Evolutionary conservation across 345 rosid genomes (phyloP).

Genomic region (Aquilaria sinensis): DNA sequence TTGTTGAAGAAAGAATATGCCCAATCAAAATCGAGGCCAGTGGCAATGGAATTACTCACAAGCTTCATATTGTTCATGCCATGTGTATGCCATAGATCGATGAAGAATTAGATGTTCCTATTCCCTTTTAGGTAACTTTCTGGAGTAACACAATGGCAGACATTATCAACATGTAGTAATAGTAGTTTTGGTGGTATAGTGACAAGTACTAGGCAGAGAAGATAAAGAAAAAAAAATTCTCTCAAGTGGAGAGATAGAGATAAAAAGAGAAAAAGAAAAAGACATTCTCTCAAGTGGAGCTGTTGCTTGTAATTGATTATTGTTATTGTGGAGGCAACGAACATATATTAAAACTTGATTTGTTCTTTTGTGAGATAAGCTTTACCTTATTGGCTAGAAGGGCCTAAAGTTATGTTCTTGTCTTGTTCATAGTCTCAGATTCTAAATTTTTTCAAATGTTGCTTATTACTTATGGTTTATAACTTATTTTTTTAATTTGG

Average conservation of each 20-base stretch:
- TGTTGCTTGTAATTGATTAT: conserved; percentile 31
- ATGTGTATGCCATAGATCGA: conserved; percentile 42
- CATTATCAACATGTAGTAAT: conserved; percentile 49
- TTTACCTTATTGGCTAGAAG: not conserved
- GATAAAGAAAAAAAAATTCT: conserved; percentile 72
- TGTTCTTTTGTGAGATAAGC: not conserved
- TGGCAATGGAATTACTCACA: conserved; percentile 11
- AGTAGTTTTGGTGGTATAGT: conserved; percentile 20
- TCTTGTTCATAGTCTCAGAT: not conserved
- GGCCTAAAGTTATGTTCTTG: not conserved
- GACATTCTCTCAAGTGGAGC: not conserved
- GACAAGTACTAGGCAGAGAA: conserved; percentile 28
- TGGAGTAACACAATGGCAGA: conserved; percentile 95
- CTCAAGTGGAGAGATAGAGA: conserved; percentile 20
- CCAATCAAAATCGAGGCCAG: conserved; percentile 34
- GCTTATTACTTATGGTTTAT: conserved; percentile 2
- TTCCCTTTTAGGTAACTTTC: conserved; percentile 90
- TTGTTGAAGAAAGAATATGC: conserved; percentile 30
- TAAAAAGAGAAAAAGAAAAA: no score
- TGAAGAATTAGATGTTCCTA: conserved; percentile 44
- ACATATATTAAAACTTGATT: conserved; percentile 7
- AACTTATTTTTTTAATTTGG: conserved; percentile 6
- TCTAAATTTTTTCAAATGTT: not conserved
- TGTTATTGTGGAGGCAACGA: conserved; percentile 26
- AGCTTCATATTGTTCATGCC: conserved; percentile 22